phyloP scores from a whole-genome alignment of 805 yeast genomes.

The Hanseniaspora occidentalis region DNA sequence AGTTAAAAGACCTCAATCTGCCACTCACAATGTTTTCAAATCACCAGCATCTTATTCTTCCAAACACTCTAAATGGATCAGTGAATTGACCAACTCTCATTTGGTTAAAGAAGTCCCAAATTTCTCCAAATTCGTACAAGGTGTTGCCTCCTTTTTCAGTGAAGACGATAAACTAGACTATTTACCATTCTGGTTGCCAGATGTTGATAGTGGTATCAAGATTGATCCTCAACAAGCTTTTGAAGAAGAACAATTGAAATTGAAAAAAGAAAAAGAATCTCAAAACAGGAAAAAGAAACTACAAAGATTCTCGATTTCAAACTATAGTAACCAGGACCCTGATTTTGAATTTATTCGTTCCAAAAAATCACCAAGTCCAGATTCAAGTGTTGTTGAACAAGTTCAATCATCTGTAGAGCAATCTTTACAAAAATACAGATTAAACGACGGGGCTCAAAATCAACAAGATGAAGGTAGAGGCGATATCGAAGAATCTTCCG shows the following conservation, averaged over 20 bases:
- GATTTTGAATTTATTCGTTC: conserved; percentile 3
- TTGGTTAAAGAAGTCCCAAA: conserved; percentile 89
- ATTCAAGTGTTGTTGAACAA: not conserved
- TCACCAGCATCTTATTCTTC: conserved; percentile 17
- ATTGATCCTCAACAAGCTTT: conserved; percentile 70
- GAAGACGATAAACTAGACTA: conserved; percentile 86
- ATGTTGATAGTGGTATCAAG: conserved; percentile 66
- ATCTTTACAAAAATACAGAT: conserved; percentile 1
- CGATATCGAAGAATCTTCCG: conserved; percentile 47
- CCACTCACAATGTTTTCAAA: conserved; percentile 25
- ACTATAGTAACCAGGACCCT: conserved; percentile 2
- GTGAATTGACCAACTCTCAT: conserved; percentile 71
- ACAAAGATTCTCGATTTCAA: conserved; percentile 22
- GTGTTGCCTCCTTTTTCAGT: conserved; percentile 74
- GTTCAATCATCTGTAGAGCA: conserved; percentile 3
- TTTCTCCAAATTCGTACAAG: conserved; percentile 87
- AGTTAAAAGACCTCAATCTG: conserved; percentile 31
- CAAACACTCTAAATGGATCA: conserved; percentile 62
- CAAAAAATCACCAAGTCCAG: conserved; percentile 1
- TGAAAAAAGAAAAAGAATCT: conserved; percentile 32
- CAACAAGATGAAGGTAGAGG: conserved; percentile 25
- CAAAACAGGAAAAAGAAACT: conserved; percentile 25
- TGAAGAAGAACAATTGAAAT: conserved; percentile 48
- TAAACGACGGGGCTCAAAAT: not conserved
- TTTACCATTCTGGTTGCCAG: conserved; percentile 92